Evolutionary conservation across 228 moss, liverwort and hornwort genomes (phyloP).

Genomic region (Sphagnum magellanicum): DNA sequence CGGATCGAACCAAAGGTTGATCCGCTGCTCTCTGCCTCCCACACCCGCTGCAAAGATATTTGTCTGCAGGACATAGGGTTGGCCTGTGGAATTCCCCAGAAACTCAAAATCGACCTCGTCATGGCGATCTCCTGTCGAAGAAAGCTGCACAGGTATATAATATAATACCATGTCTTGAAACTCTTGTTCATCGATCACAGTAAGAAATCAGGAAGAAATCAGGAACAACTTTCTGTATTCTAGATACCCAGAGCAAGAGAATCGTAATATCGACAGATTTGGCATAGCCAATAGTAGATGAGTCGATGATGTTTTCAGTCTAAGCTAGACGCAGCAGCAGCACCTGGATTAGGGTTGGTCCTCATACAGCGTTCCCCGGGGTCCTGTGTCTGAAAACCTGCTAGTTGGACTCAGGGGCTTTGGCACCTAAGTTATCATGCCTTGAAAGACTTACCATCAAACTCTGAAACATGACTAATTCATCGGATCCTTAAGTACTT

Average conservation of each 20-base stretch:
- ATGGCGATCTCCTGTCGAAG: constrained; percentile 34
- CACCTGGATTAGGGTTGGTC: too few relatives aligned
- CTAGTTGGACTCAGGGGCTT: too few relatives aligned
- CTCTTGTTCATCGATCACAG: neutral
- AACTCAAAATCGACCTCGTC: constrained; percentile 58
- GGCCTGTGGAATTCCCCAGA: constrained; percentile 45
- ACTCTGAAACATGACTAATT: too few relatives aligned
- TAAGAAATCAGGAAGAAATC: neutral
- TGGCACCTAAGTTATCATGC: too few relatives aligned
- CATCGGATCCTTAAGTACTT: too few relatives aligned
- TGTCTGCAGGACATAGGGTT: constrained; percentile 49
- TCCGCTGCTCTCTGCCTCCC: constrained; percentile 46
- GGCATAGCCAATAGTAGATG: too few relatives aligned
- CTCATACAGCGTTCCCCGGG: too few relatives aligned
- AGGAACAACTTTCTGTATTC: neutral
- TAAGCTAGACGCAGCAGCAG: too few relatives aligned
- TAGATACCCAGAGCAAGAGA: neutral
- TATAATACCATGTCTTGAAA: neutral
- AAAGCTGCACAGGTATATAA: constrained; percentile 22
- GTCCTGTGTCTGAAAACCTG: too few relatives aligned
- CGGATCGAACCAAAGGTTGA: constrained; percentile 49
- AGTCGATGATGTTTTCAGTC: too few relatives aligned
- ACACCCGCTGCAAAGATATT: constrained; percentile 39
- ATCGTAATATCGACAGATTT: neutral
- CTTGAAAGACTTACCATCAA: too few relatives aligned